A percentile compares a stretch with the other conserved stretches of the same genome.
Evolutionary conservation across 305 asterid genomes (phyloP).

Genomic region (Fraxinus sp.): DNA sequence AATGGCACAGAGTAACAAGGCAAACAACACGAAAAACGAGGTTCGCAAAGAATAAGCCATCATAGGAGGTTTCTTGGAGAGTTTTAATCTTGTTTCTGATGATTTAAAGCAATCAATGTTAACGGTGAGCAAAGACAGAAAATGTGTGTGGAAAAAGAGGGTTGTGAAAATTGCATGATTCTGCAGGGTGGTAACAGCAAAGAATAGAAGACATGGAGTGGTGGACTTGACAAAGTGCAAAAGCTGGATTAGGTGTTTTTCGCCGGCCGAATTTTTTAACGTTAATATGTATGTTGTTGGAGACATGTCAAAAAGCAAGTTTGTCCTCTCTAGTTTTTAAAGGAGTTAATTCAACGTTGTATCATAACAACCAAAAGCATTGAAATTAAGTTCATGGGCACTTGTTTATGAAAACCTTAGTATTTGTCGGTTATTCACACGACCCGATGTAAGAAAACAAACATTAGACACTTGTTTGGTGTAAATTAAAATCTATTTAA

Average conservation of each 20-base stretch:
- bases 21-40: background rate
- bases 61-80: background rate
- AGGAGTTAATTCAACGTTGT: background rate
- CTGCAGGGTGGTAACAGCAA: conserved; percentile 31
- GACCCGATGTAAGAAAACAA: background rate
- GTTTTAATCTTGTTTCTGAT: background rate
- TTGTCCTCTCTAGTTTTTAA: background rate
- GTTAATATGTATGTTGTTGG: background rate
- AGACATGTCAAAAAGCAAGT: background rate
- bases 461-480: background rate
- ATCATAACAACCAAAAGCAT: background rate
- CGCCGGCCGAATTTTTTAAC: conserved; percentile 41
- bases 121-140: background rate
- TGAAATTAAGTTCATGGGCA: background rate
- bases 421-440: background rate
- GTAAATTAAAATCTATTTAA: background rate
- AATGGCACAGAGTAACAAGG: background rate
- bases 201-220: conserved; percentile 22
- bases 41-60: background rate
- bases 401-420: background rate
- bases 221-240: conserved; percentile 35
- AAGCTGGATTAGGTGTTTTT: conserved; percentile 35
- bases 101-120: background rate
- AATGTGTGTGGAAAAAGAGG: background rate
- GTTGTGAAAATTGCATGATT: conserved; percentile 18